These are phyloP conservation scores for Boletales sp. DNA, from an alignment of 768 basidiomycete species.

Conservation along the genomic window DNA sequence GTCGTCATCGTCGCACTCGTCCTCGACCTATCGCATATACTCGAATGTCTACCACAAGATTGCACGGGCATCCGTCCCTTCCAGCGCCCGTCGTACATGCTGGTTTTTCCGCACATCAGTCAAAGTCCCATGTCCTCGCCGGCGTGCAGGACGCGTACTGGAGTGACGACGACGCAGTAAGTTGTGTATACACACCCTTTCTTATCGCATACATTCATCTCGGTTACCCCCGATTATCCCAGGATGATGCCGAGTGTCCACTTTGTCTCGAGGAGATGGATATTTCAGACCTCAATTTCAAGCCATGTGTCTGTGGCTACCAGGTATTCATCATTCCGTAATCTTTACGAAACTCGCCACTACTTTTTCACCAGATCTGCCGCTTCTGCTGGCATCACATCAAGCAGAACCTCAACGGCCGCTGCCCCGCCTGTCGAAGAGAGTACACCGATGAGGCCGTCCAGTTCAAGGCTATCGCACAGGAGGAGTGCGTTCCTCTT, in stretches of 20 bases:
- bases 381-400: slow-evolving; percentile 99
- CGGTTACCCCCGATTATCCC: slow-evolving; percentile 17
- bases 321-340: slow-evolving; percentile 53
- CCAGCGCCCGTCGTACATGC: slow-evolving; percentile 74
- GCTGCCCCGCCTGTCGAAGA: slow-evolving; percentile 94
- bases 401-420: slow-evolving; percentile 90
- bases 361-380: slow-evolving; percentile 69
- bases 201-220: slow-evolving; percentile 11
- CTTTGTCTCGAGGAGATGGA: slow-evolving; percentile 99
- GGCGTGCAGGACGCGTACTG: slow-evolving; percentile 96
- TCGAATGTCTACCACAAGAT: slow-evolving; percentile 51
- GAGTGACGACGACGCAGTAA: slow-evolving; percentile 87
- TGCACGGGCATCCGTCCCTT: slow-evolving; percentile 58
- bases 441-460: slow-evolving; percentile 90
- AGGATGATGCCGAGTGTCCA: slow-evolving; percentile 98
- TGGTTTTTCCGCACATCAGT: slow-evolving; percentile 67
- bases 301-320: slow-evolving; percentile 98
- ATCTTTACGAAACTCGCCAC: slow-evolving; percentile 15
- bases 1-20: slow-evolving; percentile 1
- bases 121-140: slow-evolving; percentile 82
- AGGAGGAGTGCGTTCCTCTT: slow-evolving; percentile 79
- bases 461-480: slow-evolving; percentile 92
- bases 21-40: slow-evolving; percentile 1
- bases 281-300: slow-evolving; percentile 97
- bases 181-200: slow-evolving; percentile 20